Evolutionary conservation across 2,329 filamentous ascomycete genomes (phyloP), one percentile per base, ranked within the genome.

Genomic region (Elsinoe ampelina): DNA sequence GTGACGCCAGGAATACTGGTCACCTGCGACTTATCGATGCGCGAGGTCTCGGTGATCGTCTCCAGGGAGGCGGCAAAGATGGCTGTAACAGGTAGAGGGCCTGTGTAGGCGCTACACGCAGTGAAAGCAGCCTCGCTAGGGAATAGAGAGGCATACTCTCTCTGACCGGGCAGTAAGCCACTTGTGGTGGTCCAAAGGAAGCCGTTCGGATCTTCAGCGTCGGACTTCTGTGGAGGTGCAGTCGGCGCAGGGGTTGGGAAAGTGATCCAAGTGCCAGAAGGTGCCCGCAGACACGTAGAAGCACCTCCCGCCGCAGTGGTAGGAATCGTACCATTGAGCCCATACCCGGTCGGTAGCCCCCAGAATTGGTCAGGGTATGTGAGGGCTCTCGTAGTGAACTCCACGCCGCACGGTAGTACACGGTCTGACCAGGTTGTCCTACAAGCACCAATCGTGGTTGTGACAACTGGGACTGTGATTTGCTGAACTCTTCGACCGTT

Each of bases 401-500:
- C 8, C 7, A 38, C 48, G 17, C 38, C 48, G 35, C 48, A 52
- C 13, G 32, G 48, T 1, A 52, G 32, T 6, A 22, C n/a, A 5
- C 35, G 32, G 3, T 39, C 12, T 26, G 48, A 52, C 48, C 48
- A 52, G 48, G 48, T 38, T 13, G 15, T 15, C n/a, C 15, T 52
- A 35, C 48, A 52, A 34, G 12, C 17, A 26, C 48, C 48, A 11
- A 52, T 19, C 4, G 48, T 39, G n/a, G 32, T 52, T 22, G 48
- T 22, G 48, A 52, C 32, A 11, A 52, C 15, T 7, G 48, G 48
- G 11, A 38, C 20, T 11, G 48, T 26, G 12, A 52, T 10, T 11
- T n/a, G 15, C 22, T 52, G 48, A 22, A 52, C 38, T 39, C 48
- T 52, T 19, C 48, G 26, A 20, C 48, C 48, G 39, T 52, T 34